A percentile compares a stretch with the other conserved stretches of the same genome.
These are phyloP conservation scores for Kalanchoe fedtschenkoi DNA, from an alignment of 164 flowering plant genomes.

Conservation along the genomic window DNA sequence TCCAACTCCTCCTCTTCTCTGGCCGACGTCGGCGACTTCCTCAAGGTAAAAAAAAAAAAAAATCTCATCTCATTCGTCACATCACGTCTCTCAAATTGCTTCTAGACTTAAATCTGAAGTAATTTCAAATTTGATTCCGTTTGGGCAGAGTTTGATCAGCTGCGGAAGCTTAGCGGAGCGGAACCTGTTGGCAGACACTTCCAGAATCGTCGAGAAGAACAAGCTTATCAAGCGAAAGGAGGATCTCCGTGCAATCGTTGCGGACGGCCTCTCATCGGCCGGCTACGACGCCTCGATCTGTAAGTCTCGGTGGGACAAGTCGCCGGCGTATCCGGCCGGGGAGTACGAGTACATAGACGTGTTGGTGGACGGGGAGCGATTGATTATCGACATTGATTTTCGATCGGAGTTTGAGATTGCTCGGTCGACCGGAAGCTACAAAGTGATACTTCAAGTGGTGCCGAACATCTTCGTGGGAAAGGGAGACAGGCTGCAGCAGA, in stretches of 20 bases:
- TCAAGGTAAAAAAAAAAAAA: conserved; percentile 38
- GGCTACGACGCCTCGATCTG: conserved; percentile 38
- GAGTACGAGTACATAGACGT: conserved; percentile 62
- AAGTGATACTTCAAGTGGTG: conserved; percentile 33
- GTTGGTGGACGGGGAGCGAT: conserved; percentile 37
- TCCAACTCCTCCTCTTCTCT: conserved; percentile 22
- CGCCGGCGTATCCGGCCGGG: conserved; percentile 36
- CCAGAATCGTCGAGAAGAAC: conserved; percentile 45
- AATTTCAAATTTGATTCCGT: background rate
- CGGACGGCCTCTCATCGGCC: conserved; percentile 21
- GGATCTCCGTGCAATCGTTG: conserved; percentile 27
- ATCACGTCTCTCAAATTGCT: background rate
- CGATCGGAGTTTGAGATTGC: conserved; percentile 68
- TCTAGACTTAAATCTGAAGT: background rate
- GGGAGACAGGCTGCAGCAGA: conserved; percentile 54
- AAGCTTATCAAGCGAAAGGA: conserved; percentile 40
- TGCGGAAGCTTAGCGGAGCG: conserved; percentile 39
- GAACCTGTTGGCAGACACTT: conserved; percentile 45
- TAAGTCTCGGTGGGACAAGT: conserved; percentile 43
- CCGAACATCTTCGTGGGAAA: conserved; percentile 56
- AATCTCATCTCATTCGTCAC: background rate
- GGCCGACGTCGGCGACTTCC: conserved; percentile 37
- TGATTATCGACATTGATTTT: conserved; percentile 47
- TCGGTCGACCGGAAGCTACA: conserved; percentile 43
- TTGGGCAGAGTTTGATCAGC: conserved; percentile 28